phyloP scores from a whole-genome alignment of 1,284 basidiomycete species.

The Naganishia sp. region DNA sequence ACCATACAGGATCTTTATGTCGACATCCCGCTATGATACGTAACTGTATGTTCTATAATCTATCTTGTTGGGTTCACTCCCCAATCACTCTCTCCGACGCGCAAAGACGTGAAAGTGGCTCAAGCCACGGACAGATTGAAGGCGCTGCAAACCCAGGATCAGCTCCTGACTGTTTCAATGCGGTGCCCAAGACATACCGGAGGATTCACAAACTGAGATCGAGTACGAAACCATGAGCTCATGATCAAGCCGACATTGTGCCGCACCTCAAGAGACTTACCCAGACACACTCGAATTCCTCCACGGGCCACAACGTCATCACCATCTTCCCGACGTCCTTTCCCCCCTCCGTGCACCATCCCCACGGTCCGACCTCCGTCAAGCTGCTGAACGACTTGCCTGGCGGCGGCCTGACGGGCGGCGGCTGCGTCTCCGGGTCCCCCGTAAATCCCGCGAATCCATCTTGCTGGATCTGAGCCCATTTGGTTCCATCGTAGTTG shows the following conservation, averaged over 20 bases:
- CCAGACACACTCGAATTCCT: conserved; percentile 54
- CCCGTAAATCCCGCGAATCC: conserved; percentile 52
- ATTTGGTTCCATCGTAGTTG: conserved; percentile 42
- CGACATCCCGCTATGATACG: too few relatives aligned
- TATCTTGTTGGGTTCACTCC: too few relatives aligned
- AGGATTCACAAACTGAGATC: conserved; percentile 42
- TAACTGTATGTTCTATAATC: too few relatives aligned
- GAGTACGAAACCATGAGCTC: too few relatives aligned
- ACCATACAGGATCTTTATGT: too few relatives aligned
- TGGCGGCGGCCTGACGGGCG: conserved; percentile 34
- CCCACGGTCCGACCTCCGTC: conserved; percentile 33
- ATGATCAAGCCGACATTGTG: too few relatives aligned
- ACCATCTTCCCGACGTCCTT: conserved; percentile 50
- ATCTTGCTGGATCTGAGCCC: conserved; percentile 45
- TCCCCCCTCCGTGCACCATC: conserved; percentile 36
- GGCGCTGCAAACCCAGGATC: conserved; percentile 34
- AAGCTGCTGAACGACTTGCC: conserved; percentile 38
- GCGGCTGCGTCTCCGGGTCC: conserved; percentile 38
- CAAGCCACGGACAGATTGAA: conserved; percentile 50
- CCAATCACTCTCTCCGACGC: not conserved
- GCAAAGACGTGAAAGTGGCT: conserved; percentile 54
- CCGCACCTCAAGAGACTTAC: conserved; percentile 35
- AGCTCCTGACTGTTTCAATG: not conserved
- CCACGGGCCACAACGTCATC: conserved; percentile 46
- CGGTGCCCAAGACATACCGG: conserved; percentile 12